Evolutionary conservation across 805 yeast species (phyloP), one percentile per base, ranked within the genome.

Genomic region (Kluyveromyces wickerhamii): DNA sequence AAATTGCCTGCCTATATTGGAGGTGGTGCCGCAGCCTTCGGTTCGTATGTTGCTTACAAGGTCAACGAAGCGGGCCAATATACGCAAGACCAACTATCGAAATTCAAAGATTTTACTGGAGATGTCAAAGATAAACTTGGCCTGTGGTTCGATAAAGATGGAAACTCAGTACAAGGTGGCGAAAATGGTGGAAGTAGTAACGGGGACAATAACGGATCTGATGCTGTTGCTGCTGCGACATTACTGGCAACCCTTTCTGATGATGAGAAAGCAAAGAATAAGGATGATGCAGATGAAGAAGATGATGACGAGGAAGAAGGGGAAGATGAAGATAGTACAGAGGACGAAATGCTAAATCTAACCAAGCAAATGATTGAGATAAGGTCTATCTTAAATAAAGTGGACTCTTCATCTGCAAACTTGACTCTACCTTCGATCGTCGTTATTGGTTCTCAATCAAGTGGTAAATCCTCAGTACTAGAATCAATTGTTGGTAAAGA

Each of bases 401-500:
- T 92, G 12, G 92, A 86, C 48, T 77, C 79, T 37, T 66, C 74
- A 0, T 65, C 80, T 5, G 86, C 85, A 23, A 73, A 85, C 9
- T 65, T 92, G 32, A 84, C 79, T 45, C 66, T 92, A 27, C 98
- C 98, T 2, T 82, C 96, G 0, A 92, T 92, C 48, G 97, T 92
- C 20, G 98, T 92, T 2, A 75, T 92, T 42, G 99, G 99, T 0
- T 89, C 97, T 1, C 99, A 92, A 63, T 83, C 95, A 6, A 84
- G 95, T 27, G 99, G 99, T 29, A 92, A 92, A 58, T 86, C 96
- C 0, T 89, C 97, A 1, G 98, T 92, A 1, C 68, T 92, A 31
- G 98, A 92, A 57, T 75, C 96, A 5, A 83, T 92, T 38, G 99
- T 92, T 4, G 99, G 99, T n/a, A 95, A 84, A 48, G 96, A 92